Base-by-base conservation (phyloP, 148 eudicot species). In the Nepenthes mirabilis region DNA sequence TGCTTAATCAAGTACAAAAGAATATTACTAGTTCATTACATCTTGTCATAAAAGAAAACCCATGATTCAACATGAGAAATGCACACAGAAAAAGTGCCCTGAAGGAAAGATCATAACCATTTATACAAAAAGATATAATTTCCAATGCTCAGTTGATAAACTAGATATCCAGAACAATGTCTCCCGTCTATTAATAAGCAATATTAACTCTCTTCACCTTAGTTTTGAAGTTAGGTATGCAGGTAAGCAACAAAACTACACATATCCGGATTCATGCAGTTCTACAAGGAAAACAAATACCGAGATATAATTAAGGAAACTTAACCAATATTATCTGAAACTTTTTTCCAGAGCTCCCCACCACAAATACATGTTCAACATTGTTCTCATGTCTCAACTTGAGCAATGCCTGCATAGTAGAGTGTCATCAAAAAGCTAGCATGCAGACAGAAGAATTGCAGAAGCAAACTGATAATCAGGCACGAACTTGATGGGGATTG, bases 401-500 rank as follows among this genome's bases (percentile, higher is more conserved):
- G 58, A 93, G 81, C 58, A 88, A 75, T 36, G 85, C 96, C 98
- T 88, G 89, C 63, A 68, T 36, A 14, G 49, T 69, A 36, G 56
- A 57, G 49, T 53, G n/a, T 9, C 4, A 37, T 45, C 65, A 55
- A 65, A 54, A 23, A 65, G 36, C 34, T 54, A 1, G 62, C 8
- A 33, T 9, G 34, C 2, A 52, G 56, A 65, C 11, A 52, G 14
- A 53, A 36, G 9, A 13, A 11, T 34, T 51, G 23, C 43, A 37
- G 52, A 60, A 23, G 14, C 11, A 35, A 33, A 61, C 45, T 37
- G 36, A 68, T 57, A 56, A 3, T 12, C 40, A 56, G 64, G 8
- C 9, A 32, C 49, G 62, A 68, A 88, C 98, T 96, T 93, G 98
- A 68, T 93, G 98, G 54, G 98, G 98, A 53, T 77, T 80, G 60